Evolutionary conservation across 2,329 filamentous ascomycete species (phyloP), one percentile per base, ranked within the genome.

Genomic region (Boeremia lycopersici): DNA sequence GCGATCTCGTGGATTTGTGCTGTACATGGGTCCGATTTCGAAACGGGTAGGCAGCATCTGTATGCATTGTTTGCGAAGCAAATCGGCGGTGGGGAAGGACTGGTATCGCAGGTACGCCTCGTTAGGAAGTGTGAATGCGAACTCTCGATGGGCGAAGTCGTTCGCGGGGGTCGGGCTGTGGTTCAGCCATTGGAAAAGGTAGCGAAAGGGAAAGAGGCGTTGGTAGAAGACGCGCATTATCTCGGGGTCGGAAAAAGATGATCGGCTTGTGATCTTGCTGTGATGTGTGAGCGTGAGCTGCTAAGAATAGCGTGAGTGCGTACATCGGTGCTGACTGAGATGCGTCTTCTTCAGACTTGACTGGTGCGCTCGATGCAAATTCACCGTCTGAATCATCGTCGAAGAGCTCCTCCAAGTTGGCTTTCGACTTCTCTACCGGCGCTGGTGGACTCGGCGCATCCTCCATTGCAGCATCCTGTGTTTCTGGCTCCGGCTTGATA

Each of bases 1-100:
- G 69, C 93, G 88, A 68, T 99, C 95, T 65, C 92, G 89, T 0
- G 95, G 95, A 73, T 98, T 97, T 41, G 92, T 89, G 47, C 84
- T 91, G 78, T 99, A 99, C 43, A 97, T 89, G n/a, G 95, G 95
- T 0, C 95, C 95, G 67, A 99, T 98, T 81, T 99, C 95, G 79
- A 99, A 98, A 76, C 95, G 91, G 1, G 90, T 90, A 3, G 95
- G 95, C 69, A 96, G 91, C 63, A 93, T 85, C 39, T 88, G 86
- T 4, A 99, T 81, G 49, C 97, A 91, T 65, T 97, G 92, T 76
- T 96, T 97, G 31, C 93, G 91, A 36, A 99, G 85, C 74, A 87
- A 76, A 65, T 91, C 88, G 53, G 85, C 82, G 6, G 86, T 86
- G 11, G 84, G 78, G 64, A 89, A 91, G 26, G 87, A 92, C 74